Percentiles rank a stretch among this genome's conserved stretches.
phyloP scores from a whole-genome alignment of 2,329 filamentous ascomycete genomes.

The Pyrenophora teres region DNA sequence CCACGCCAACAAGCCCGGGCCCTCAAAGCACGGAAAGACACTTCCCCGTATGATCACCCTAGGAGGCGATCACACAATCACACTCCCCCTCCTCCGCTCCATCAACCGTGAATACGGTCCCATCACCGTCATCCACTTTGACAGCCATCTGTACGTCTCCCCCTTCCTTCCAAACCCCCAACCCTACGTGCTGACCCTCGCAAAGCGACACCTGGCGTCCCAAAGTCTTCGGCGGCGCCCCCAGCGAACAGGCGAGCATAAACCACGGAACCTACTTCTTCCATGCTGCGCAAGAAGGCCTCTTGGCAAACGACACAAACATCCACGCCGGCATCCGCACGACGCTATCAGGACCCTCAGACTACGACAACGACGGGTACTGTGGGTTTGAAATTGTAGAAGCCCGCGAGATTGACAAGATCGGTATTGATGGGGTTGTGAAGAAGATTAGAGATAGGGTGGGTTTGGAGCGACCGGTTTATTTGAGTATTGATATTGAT shows the following conservation, averaged over 20 bases:
- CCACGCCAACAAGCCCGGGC: slow-evolving; percentile 67
- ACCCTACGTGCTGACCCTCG: not conserved
- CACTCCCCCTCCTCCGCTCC: slow-evolving; percentile 59
- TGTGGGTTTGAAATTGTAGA: slow-evolving; percentile 84
- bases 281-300: slow-evolving; percentile 76
- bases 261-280: slow-evolving; percentile 93
- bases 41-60: slow-evolving; percentile 81
- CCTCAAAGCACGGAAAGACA: slow-evolving; percentile 73
- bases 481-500: slow-evolving; percentile 85
- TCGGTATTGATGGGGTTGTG: slow-evolving; percentile 75
- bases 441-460: slow-evolving; percentile 76
- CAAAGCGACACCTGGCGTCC: slow-evolving; percentile 68
- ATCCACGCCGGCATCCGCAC: slow-evolving; percentile 88
- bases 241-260: slow-evolving; percentile 74
- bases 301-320: slow-evolving; percentile 80
- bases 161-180: too few species aligned
- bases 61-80: slow-evolving; percentile 66
- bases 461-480: slow-evolving; percentile 74
- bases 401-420: slow-evolving; percentile 71
- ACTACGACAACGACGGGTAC: slow-evolving; percentile 86
- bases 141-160: slow-evolving; percentile 59
- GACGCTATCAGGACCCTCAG: slow-evolving; percentile 75
- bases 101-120: slow-evolving; percentile 70
- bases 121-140: slow-evolving; percentile 67
- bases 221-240: slow-evolving; percentile 84